phyloP scores from a whole-genome alignment of 1,284 basidiomycete species.

The Trichosporon faecale region DNA sequence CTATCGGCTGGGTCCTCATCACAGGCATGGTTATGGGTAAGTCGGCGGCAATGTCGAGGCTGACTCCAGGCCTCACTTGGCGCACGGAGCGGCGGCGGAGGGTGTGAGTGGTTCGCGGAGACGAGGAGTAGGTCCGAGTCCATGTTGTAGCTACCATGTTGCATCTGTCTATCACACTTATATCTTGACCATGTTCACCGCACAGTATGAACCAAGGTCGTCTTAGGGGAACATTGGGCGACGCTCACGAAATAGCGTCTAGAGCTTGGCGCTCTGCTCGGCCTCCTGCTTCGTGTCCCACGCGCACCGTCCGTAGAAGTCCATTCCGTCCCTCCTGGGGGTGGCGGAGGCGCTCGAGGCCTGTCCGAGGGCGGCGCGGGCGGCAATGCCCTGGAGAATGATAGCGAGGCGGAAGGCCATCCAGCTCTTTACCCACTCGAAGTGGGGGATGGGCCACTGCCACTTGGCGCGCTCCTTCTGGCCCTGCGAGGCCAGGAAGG shows the following conservation, averaged over 20 bases:
- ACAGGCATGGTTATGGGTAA: neutral
- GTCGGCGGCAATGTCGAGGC: neutral
- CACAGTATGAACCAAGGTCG: too few species aligned
- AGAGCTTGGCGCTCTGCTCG: constrained; percentile 41
- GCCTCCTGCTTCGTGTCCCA: constrained; percentile 58
- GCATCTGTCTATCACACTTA: constrained; percentile 6
- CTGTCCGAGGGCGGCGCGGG: constrained; percentile 76
- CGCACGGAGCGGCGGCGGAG: neutral
- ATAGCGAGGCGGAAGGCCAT: constrained; percentile 64
- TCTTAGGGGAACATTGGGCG: too few species aligned
- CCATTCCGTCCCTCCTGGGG: constrained; percentile 59
- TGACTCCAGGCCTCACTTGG: neutral
- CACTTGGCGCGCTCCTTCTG: constrained; percentile 26
- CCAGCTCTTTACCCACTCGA: constrained; percentile 44
- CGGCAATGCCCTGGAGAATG: constrained; percentile 90
- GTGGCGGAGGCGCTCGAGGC: constrained; percentile 74
- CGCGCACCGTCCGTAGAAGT: constrained; percentile 64
- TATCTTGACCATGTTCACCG: too few species aligned
- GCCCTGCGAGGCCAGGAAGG: constrained; percentile 26
- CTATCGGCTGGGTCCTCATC: neutral
- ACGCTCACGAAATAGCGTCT: neutral
- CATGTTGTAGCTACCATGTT: neutral
- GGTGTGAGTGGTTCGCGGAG: neutral
- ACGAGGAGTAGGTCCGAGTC: neutral
- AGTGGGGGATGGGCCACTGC: constrained; percentile 41